Conservation (phyloP, 495 filamentous ascomycete genomes). For the Amphirosellinia nigrospora region DNA sequence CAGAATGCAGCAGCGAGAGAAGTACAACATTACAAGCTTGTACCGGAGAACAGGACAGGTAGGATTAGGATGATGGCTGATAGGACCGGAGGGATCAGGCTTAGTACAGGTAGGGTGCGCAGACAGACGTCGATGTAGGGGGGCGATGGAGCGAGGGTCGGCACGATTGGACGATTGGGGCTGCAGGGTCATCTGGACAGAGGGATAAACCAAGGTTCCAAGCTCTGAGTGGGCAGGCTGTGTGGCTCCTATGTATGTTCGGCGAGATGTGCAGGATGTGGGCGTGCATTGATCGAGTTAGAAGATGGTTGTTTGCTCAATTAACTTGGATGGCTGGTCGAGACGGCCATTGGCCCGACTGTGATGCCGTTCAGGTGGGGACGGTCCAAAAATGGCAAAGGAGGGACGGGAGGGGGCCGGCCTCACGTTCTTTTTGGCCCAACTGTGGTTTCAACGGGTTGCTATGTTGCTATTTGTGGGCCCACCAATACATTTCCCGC, state of each 20-base stretch:
- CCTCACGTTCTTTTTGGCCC: slow-evolving; percentile 22
- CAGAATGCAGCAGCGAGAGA: slow-evolving; percentile 15
- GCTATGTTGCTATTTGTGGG: slow-evolving; percentile 1
- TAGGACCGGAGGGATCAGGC: slow-evolving; percentile 17
- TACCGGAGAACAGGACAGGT: not conserved
- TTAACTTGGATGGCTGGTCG: slow-evolving; percentile 52
- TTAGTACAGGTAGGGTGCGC: not conserved
- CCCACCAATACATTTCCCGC: slow-evolving; percentile 4
- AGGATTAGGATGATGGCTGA: too few species aligned
- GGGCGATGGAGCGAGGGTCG: slow-evolving; percentile 10
- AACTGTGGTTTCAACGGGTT: slow-evolving; percentile 18
- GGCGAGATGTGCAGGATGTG: not conserved
- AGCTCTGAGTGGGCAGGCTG: slow-evolving; percentile 22
- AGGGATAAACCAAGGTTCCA: not conserved
- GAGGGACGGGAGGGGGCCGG: slow-evolving; percentile 24
- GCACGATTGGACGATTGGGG: slow-evolving; percentile 23
- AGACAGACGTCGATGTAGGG: not conserved
- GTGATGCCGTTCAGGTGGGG: slow-evolving; percentile 32
- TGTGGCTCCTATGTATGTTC: too few species aligned
- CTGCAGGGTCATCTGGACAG: slow-evolving; percentile 27
- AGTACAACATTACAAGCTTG: slow-evolving; percentile 5
- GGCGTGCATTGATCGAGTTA: slow-evolving; percentile 17
- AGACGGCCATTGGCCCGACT: slow-evolving; percentile 47
- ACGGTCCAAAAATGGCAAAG: slow-evolving; percentile 22
- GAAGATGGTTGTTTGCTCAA: slow-evolving; percentile 24